Evolutionary conservation across 345 rosid genomes (phyloP).

Genomic region (Euclidium syriacum): DNA sequence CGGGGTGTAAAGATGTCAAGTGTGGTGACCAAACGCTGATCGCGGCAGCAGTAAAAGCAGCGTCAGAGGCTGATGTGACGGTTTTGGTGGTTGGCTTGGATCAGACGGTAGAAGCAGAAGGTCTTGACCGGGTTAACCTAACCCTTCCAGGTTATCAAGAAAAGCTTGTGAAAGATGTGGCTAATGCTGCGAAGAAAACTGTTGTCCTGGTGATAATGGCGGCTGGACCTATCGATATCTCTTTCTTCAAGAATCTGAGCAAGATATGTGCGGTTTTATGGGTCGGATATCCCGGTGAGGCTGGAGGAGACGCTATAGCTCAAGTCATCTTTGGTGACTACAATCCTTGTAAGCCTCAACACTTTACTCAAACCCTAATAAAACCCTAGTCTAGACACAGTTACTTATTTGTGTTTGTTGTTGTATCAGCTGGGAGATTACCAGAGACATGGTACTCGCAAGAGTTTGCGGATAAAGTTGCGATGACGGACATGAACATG

Average conservation of each 20-base stretch:
- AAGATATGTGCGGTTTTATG: slow-evolving; percentile 44
- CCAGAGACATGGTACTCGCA: slow-evolving; percentile 51
- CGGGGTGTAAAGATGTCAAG: slow-evolving; percentile 46
- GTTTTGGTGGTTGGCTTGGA: slow-evolving; percentile 44
- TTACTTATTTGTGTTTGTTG: background rate
- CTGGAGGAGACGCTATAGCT: slow-evolving; percentile 65
- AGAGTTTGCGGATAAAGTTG: slow-evolving; percentile 31
- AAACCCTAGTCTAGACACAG: background rate
- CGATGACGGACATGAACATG: slow-evolving; percentile 53
- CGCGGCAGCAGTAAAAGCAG: slow-evolving; percentile 30
- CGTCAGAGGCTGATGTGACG: slow-evolving; percentile 44
- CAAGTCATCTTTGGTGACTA: slow-evolving; percentile 56
- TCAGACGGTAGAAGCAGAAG: slow-evolving; percentile 46
- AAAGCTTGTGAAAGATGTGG: slow-evolving; percentile 42
- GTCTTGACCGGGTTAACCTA: slow-evolving; percentile 45
- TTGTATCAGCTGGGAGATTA: slow-evolving; percentile 45
- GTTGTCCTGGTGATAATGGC: slow-evolving; percentile 61
- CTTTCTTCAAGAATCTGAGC: slow-evolving; percentile 33
- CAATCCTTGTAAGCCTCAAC: slow-evolving; percentile 45
- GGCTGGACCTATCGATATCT: slow-evolving; percentile 50
- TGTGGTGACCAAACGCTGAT: slow-evolving; percentile 38
- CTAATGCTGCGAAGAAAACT: slow-evolving; percentile 41
- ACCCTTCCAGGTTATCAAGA: slow-evolving; percentile 53
- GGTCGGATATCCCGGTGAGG: slow-evolving; percentile 75
- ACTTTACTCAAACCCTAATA: background rate